Conservation (phyloP, 768 basidiomycete species). For the Megacollybia marginata region DNA sequence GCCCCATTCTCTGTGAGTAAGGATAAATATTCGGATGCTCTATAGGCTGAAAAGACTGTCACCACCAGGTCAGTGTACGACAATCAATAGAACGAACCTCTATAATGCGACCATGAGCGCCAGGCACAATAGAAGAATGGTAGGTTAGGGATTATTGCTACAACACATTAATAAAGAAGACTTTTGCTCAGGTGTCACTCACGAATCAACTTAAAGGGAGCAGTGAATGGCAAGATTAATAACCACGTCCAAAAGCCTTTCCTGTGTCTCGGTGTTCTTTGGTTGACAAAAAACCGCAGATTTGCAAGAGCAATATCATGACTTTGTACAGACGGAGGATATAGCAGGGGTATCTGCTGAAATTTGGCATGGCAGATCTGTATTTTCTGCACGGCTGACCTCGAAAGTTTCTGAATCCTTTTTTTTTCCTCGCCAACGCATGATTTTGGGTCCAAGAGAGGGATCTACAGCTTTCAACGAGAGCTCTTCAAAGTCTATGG, state of each 20-base stretch:
- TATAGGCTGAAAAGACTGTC: conserved; percentile 42
- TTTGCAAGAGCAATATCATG: conserved; percentile 32
- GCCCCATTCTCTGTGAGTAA: conserved; percentile 46
- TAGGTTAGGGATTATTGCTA: conserved; percentile 76
- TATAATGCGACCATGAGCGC: conserved; percentile 82
- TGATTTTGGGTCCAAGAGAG: conserved; percentile 50
- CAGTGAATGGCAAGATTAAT: conserved; percentile 58
- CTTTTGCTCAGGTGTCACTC: conserved; percentile 16
- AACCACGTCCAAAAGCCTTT: conserved; percentile 64
- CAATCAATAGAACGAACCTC: conserved; percentile 33
- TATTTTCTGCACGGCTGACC: conserved; percentile 12
- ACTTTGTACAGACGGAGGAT: conserved; percentile 40
- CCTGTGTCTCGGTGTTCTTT: conserved; percentile 55
- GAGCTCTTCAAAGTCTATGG: conserved; percentile 75
- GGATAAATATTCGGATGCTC: conserved; percentile 61
- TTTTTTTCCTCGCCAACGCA: conserved; percentile 13
- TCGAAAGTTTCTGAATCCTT: conserved; percentile 12
- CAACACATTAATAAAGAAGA: background rate
- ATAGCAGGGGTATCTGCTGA: conserved; percentile 55
- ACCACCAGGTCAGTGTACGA: background rate
- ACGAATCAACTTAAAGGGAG: conserved; percentile 77
- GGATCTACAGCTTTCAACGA: conserved; percentile 69
- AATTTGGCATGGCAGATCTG: background rate
- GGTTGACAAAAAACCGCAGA: conserved; percentile 41
- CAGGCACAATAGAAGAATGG: conserved; percentile 83